Base-by-base conservation (phyloP, 192 early-diverging fungal species). In the Coemansia guatemalensis region DNA sequence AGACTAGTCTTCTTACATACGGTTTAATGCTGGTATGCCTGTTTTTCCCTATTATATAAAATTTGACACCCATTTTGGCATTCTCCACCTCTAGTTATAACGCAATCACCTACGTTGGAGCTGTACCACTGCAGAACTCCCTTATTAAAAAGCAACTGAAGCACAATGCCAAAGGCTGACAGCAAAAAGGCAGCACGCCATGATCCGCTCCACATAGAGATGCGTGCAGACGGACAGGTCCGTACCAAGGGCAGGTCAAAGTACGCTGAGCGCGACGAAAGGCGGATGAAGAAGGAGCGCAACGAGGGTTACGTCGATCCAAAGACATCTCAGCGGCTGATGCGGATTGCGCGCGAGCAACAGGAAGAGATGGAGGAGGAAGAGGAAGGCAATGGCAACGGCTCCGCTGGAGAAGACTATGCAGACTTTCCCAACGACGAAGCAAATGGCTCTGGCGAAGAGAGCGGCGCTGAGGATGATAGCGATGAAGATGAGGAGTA, bases 261-360 rank as follows among this genome's bases (percentile, higher is more conserved):
- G 60, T 76, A 84, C 65, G 67, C 78, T 8, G 82, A 83, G 60
- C 86, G 85, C 58, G 87, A 87, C 48, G 83, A 86, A 55, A 75
- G 57, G 73, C 78, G 78, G 44, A 27, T 58, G 76, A 73, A 41
- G 66, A 86, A 71, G 82, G 87, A 66, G 72, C 75, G 35, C 21
- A 57, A 55, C 44, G 71, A 68, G 44, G 68, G 72, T 8, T 65
- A 64, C 20, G 83, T 97, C n/a, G 96, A 97, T 68, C 84, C 89
- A 53, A 95, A 93, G 68, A 89, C 93, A 30, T 96, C 95, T 11
- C 85, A 85, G 74, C 92, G 92, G 62, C 93, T 97, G 82, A 70
- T 99, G 60, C 71, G 87, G 69, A 88, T 99, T 62, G 93, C 92
- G 30, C 83, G 86, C 68, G 85, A 92, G 68, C 96, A 99, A 82